phyloP scores from a whole-genome alignment of 2,329 filamentous ascomycete genomes.

The Stachybotrys chartarum region DNA sequence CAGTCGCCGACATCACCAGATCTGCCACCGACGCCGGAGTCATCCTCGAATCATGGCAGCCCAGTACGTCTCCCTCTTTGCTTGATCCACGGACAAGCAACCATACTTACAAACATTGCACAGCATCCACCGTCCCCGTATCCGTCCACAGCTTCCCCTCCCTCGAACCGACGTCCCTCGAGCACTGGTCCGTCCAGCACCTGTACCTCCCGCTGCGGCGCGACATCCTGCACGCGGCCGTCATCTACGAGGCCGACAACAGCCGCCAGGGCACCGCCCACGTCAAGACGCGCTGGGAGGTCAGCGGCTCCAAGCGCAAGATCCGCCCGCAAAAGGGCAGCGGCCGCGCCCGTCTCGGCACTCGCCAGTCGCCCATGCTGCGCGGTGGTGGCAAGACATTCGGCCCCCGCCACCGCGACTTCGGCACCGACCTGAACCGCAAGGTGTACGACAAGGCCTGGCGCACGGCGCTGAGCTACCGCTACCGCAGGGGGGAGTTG shows the following conservation, averaged over 20 bases:
- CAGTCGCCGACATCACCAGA: constrained; percentile 28
- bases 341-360: constrained; percentile 71
- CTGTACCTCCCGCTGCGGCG: constrained; percentile 80
- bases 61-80: constrained; percentile 25
- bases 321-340: constrained; percentile 80
- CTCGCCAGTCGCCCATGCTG: constrained; percentile 73
- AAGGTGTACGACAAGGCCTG: constrained; percentile 96
- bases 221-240: constrained; percentile 86
- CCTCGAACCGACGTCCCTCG: constrained; percentile 74
- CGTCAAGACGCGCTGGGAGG: constrained; percentile 74
- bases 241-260: constrained; percentile 86
- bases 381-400: constrained; percentile 81
- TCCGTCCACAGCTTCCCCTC: constrained; percentile 88
- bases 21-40: constrained; percentile 22
- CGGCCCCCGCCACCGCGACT: constrained; percentile 89
- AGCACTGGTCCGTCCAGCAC: constrained; percentile 73
- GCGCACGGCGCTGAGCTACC: constrained; percentile 88
- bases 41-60: constrained; percentile 35
- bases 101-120: background rate
- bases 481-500: constrained; percentile 81
- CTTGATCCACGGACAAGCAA: constrained; percentile 4
- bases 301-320: constrained; percentile 78
- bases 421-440: constrained; percentile 70
- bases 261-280: constrained; percentile 81
- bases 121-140: constrained; percentile 61